Conservation (phyloP, 2,329 filamentous ascomycete species). For the Fusarium siculi region DNA sequence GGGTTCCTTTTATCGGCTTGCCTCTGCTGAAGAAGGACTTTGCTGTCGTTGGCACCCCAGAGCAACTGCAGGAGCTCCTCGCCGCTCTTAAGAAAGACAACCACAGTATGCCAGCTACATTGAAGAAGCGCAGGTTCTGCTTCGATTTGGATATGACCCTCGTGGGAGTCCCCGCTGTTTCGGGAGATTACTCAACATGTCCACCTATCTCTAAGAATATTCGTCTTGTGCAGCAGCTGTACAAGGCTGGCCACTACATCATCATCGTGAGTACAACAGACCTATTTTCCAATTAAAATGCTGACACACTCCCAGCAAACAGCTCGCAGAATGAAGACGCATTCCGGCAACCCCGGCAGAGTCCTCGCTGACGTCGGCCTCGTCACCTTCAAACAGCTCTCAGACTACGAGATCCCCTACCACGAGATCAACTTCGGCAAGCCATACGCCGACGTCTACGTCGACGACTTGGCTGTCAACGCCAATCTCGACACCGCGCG, state of each 20-base stretch:
- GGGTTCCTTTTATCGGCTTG: background rate
- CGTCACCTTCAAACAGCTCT: background rate
- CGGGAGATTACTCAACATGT: background rate
- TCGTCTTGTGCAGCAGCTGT: background rate
- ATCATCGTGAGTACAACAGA: background rate
- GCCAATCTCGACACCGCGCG: background rate
- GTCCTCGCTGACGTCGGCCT: background rate
- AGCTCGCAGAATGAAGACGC: background rate
- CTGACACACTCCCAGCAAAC: background rate
- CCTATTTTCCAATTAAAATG: fast-evolving
- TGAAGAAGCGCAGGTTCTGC: background rate
- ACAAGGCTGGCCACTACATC: background rate
- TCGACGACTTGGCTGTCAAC: background rate
- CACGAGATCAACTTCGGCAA: conserved; percentile 1
- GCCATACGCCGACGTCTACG: background rate
- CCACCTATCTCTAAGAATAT: background rate
- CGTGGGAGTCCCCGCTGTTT: background rate
- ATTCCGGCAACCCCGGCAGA: background rate
- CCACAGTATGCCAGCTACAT: background rate
- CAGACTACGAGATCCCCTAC: background rate
- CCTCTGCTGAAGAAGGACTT: background rate
- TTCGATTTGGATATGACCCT: background rate
- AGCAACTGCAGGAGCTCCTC: background rate
- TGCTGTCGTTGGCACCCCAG: background rate
- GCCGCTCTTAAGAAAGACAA: background rate